phyloP scores from a whole-genome alignment of 192 early-diverging fungal species.

The Lobosporangium transversale region DNA sequence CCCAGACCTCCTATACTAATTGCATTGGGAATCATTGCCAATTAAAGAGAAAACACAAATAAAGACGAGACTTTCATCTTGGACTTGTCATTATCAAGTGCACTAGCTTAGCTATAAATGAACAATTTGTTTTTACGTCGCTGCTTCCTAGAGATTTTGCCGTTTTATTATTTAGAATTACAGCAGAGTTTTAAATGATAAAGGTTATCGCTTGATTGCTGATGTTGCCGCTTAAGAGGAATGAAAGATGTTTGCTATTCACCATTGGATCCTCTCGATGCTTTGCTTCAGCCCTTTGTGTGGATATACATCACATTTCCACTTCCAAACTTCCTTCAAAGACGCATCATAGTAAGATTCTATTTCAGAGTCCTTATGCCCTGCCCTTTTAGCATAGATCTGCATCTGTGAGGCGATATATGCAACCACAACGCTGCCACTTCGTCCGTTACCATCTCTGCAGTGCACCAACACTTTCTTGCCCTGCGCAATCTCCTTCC shows the following conservation, averaged over 20 bases:
- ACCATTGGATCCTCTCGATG: conserved; percentile 30
- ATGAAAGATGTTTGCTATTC: no score
- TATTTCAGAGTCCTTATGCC: neutral
- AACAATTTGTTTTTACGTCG: no score
- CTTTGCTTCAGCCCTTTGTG: conserved; percentile 39
- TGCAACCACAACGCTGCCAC: conserved; percentile 39
- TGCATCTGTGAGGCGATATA: conserved; percentile 31
- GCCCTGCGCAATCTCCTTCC: conserved; percentile 21
- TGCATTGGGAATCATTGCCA: neutral
- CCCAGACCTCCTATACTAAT: conserved; percentile 33
- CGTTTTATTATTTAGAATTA: no score
- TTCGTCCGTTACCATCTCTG: conserved; percentile 44
- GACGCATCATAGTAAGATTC: conserved; percentile 18
- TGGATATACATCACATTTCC: conserved; percentile 53
- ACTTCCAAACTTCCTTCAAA: conserved; percentile 39
- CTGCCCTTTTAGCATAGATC: conserved; percentile 2
- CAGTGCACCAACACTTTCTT: conserved; percentile 51
- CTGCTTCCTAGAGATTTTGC: no score
- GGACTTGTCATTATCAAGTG: no score
- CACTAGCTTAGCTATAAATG: no score
- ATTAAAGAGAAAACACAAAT: neutral
- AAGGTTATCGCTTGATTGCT: no score
- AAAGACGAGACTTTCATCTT: no score
- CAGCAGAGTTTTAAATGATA: no score
- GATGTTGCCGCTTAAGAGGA: no score